Percentiles rank a stretch among this genome's conserved stretches.
Evolutionary conservation across 495 filamentous ascomycete species (phyloP).

Genomic region (Penicillium coprophilum): DNA sequence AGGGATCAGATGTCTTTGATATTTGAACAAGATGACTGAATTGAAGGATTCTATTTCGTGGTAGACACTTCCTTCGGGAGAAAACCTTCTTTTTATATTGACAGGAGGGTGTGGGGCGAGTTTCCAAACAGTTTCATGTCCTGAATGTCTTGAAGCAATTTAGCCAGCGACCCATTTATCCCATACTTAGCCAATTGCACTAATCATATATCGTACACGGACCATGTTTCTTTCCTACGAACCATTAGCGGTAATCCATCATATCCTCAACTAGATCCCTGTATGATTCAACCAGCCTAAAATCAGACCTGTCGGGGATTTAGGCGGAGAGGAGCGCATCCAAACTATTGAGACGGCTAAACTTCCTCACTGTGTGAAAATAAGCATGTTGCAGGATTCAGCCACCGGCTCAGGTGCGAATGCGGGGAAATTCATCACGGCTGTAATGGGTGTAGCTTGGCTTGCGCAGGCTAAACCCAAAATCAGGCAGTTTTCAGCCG

Average conservation of each 20-base stretch:
- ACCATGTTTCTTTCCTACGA: not conserved
- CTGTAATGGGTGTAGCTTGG: slow-evolving; percentile 3
- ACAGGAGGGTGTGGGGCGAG: not conserved
- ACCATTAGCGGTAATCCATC: not conserved
- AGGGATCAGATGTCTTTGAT: not conserved
- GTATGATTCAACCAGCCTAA: slow-evolving; percentile 3
- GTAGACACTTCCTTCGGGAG: not conserved
- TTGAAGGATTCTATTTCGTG: not conserved
- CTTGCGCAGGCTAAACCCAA: slow-evolving; percentile 2
- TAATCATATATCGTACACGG: not conserved
- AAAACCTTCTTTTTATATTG: slow-evolving; percentile 5
- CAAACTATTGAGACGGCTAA: not conserved
- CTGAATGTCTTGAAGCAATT: slow-evolving; percentile 5
- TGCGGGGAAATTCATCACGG: slow-evolving; percentile 10
- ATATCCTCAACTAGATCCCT: not conserved
- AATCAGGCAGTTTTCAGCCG: not conserved
- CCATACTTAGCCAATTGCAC: not conserved
- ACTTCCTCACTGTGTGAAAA: not conserved
- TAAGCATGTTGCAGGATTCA: not conserved
- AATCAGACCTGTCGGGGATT: not conserved
- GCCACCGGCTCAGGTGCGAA: slow-evolving; percentile 3
- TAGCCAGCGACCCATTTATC: slow-evolving; percentile 11
- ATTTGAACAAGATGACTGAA: not conserved
- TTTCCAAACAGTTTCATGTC: slow-evolving; percentile 4
- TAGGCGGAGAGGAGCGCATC: not conserved